Conservation (phyloP, 345 rosid species). For the Physaria fendleri region DNA sequence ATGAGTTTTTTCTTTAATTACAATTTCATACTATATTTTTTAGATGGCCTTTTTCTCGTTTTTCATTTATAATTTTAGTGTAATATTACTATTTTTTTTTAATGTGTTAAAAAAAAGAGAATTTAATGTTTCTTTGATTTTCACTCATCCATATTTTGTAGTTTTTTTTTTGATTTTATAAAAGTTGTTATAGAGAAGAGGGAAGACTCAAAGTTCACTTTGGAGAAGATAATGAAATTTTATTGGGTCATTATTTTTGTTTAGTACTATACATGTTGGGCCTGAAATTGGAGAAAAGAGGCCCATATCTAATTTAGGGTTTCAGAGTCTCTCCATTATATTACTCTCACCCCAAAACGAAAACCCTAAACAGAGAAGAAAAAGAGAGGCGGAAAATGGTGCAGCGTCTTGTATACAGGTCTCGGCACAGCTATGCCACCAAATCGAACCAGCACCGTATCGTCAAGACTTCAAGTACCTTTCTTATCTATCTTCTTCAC, state of each 20-base stretch:
- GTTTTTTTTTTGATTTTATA: too few relatives aligned
- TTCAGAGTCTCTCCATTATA: not conserved
- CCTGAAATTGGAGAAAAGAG: not conserved
- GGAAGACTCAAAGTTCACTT: too few relatives aligned
- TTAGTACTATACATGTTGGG: too few relatives aligned
- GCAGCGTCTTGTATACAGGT: conserved; percentile 58
- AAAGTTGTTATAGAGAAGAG: not conserved
- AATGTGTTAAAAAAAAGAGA: not conserved
- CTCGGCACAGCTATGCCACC: conserved; percentile 71
- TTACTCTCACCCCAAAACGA: not conserved
- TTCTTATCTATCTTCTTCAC: not conserved
- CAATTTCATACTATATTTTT: too few relatives aligned
- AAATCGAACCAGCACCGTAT: conserved; percentile 64
- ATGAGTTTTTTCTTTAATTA: too few relatives aligned
- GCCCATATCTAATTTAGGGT: not conserved
- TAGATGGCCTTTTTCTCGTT: too few relatives aligned
- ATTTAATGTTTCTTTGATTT: not conserved
- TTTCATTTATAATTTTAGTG: not conserved
- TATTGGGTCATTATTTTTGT: too few relatives aligned
- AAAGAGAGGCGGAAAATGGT: conserved; percentile 45
- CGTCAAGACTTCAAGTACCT: conserved; percentile 52
- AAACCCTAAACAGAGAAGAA: conserved; percentile 10
- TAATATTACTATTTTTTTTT: not conserved
- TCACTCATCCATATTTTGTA: not conserved
- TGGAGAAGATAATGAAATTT: too few relatives aligned